phyloP scores from a whole-genome alignment of 179 eudicot species.

The Actinidia chinensis region DNA sequence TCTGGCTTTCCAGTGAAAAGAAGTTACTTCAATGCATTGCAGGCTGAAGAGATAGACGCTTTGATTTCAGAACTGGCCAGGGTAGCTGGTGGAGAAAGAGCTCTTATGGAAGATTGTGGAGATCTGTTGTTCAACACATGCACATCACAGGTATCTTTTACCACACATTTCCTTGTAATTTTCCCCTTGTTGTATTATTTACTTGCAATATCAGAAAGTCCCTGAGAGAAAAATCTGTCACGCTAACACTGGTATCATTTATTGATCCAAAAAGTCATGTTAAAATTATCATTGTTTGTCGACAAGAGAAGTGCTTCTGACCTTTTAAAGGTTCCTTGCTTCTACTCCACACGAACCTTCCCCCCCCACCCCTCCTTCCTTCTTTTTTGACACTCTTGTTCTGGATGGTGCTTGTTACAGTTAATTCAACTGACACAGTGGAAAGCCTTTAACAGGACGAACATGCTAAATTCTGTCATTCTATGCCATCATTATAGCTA shows the following conservation, averaged over 20 bases:
- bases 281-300: background rate
- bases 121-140: slow-evolving; percentile 46
- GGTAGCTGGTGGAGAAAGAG: slow-evolving; percentile 52
- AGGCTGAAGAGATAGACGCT: slow-evolving; percentile 68
- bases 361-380: background rate
- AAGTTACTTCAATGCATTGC: slow-evolving; percentile 22
- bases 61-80: slow-evolving; percentile 57
- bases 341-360: background rate
- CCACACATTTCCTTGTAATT: background rate
- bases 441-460: background rate
- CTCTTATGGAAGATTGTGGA: slow-evolving; percentile 61
- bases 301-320: background rate
- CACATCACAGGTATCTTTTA: slow-evolving; percentile 47
- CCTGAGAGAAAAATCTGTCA: background rate
- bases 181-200: background rate
- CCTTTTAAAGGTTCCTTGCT: background rate
- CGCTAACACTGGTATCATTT: background rate
- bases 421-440: background rate
- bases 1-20: background rate
- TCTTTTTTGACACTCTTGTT: background rate
- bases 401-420: background rate
- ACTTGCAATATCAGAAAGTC: background rate
- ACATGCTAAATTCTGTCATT: background rate
- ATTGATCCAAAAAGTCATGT: background rate
- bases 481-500: background rate